Conservation (phyloP, 2,329 filamentous ascomycete species). For the Colletotrichum liaoningense region DNA sequence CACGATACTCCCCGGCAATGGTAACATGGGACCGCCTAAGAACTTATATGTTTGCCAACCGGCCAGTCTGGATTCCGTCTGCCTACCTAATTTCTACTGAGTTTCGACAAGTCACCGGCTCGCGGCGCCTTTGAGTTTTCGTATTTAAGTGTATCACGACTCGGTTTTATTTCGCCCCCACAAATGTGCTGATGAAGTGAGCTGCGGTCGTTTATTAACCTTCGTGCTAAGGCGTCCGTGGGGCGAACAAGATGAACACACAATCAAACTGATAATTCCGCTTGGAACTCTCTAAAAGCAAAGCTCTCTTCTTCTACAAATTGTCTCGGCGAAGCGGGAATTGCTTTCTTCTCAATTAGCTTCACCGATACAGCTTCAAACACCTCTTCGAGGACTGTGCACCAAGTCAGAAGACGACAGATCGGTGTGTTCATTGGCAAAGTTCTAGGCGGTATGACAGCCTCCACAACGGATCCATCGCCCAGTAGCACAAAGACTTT, state of each 20-base stretch:
- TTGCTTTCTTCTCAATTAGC: neutral
- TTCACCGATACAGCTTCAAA: neutral
- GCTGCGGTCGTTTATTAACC: neutral
- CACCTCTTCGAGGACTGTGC: neutral
- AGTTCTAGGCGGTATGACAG: too few species aligned
- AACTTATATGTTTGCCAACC: neutral
- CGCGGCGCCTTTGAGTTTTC: neutral
- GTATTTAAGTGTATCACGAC: neutral
- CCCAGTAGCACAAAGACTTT: too few species aligned
- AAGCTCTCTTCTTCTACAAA: neutral
- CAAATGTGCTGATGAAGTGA: neutral
- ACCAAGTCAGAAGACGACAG: neutral
- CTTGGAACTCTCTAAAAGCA: neutral
- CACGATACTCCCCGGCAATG: accelerated
- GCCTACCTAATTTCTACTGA: neutral
- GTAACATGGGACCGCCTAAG: neutral
- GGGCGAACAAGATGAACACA: neutral
- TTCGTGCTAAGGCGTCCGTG: neutral
- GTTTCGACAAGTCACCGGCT: neutral
- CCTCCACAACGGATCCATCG: too few species aligned
- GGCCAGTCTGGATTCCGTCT: too few species aligned
- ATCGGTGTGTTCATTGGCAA: neutral
- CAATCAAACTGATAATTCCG: neutral
- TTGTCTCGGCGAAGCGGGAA: neutral
- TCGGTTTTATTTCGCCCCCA: neutral